Base-by-base conservation (phyloP, 352 stramenopile species). In the Globisporangium megalacanthum region DNA sequence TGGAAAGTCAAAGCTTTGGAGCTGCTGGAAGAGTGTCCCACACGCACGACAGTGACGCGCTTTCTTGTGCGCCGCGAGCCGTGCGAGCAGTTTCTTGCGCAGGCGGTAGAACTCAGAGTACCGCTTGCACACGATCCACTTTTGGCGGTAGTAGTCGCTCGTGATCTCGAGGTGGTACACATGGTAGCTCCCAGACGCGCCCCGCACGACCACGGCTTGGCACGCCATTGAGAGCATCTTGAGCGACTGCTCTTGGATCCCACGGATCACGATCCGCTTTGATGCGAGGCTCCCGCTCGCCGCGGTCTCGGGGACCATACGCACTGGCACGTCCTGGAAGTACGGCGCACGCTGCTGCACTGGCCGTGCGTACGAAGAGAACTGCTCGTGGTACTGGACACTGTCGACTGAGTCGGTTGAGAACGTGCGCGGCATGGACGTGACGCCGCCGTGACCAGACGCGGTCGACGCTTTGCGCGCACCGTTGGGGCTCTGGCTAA, bases 71-170 rank as follows among this genome's bases (percentile, higher is more conserved):
- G 68, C 62, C 4, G 70, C 60, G 9, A 94, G 69, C 42, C 75
- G 72, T 14, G 76, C 69, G 6, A 94, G 66, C 22, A 94, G 42
- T 11, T 70, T 71, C 65, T 94, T 94, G 53, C 84, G 84, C 19
- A 94, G 64, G 6, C 84, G 79, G 56, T 94, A 83, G 61, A 94
- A 87, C 63, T 94, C 84, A 20, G 84, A 94, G 66, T 90, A 94
- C 47, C 84, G 82, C 64, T 94, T 91, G 75, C 84, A 94, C 13
- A 90, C 84, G 59, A 94, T 77, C 84, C 84, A 94, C 61, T 89
- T 89, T 60, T 94, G 84, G 61, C 92, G 90, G 79, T 94, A 94
- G 62, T 77, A 94, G 54, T 94, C 84, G 65, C 82, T 91, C 19
- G 84, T 89, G 70, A 94, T 89, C 61, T 91, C 83, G 35, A 94